phyloP scores from a whole-genome alignment of 257 asterid species.

The Misopates orontium region DNA sequence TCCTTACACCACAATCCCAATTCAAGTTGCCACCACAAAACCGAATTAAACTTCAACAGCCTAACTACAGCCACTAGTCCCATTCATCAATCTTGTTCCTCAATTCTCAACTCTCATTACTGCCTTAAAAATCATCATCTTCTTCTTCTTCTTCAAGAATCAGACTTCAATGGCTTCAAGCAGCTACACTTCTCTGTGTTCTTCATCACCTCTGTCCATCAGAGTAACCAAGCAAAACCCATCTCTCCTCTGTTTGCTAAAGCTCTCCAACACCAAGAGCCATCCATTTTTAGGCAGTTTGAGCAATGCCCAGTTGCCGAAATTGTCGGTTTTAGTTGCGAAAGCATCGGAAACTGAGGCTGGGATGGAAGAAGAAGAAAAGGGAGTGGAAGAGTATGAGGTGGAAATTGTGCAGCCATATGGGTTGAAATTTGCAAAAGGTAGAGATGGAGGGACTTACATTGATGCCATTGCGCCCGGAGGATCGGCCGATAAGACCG shows the following conservation, averaged over 20 bases:
- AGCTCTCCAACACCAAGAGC: constrained; percentile 36
- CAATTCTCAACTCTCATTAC: background rate
- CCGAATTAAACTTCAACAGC: constrained; percentile 22
- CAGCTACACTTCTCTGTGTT: constrained; percentile 53
- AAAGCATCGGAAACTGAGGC: constrained; percentile 57
- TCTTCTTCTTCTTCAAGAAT: background rate
- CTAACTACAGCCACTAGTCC: constrained; percentile 51
- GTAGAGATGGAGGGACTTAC: constrained; percentile 93
- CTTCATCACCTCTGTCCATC: constrained; percentile 45
- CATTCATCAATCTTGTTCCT: background rate
- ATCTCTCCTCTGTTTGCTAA: constrained; percentile 40
- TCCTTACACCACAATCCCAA: no score
- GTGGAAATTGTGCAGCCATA: constrained; percentile 77
- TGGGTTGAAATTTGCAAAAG: constrained; percentile 75
- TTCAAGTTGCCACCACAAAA: constrained; percentile 31
- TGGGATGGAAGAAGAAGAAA: constrained; percentile 14
- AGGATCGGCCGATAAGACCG: constrained; percentile 72
- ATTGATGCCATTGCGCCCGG: constrained; percentile 94
- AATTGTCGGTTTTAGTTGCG: constrained; percentile 28
- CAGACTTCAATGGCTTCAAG: constrained; percentile 44
- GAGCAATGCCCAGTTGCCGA: constrained; percentile 21
- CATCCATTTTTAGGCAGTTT: constrained; percentile 32
- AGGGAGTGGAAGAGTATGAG: constrained; percentile 51
- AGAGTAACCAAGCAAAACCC: constrained; percentile 39
- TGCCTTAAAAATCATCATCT: background rate